Percentiles rank a stretch among this genome's conserved stretches.
Evolutionary conservation across 164 flowering plant species (phyloP).

Genomic region (Annona cherimola): DNA sequence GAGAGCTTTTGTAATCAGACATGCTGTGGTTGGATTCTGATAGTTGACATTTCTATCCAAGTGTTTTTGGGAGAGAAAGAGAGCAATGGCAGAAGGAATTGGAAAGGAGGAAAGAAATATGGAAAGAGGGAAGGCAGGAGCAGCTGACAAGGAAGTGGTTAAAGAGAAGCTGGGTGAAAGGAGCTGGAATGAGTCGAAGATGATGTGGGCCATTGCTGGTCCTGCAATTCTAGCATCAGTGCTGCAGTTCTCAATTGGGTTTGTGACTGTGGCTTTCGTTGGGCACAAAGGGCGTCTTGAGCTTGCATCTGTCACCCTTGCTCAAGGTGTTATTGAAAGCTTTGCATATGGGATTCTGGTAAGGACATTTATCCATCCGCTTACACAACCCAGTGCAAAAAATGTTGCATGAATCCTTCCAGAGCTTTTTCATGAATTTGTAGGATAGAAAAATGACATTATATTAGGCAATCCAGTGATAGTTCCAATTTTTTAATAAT

Average conservation of each 20-base stretch:
- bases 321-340: slow-evolving; percentile 39
- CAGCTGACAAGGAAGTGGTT: background rate
- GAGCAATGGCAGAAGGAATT: background rate
- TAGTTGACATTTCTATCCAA: too few species aligned
- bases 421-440: too few species aligned
- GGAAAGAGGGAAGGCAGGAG: background rate
- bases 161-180: slow-evolving; percentile 5
- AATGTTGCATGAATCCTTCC: too few species aligned
- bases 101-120: background rate
- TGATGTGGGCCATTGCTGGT: slow-evolving; percentile 43
- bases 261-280: slow-evolving; percentile 38
- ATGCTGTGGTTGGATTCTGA: too few species aligned
- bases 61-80: background rate
- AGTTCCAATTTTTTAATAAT: too few species aligned
- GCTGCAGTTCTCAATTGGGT: slow-evolving; percentile 32
- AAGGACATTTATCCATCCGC: background rate
- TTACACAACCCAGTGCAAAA: too few species aligned
- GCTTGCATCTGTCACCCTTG: slow-evolving; percentile 41
- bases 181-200: slow-evolving; percentile 40
- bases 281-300: slow-evolving; percentile 44
- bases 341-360: slow-evolving; percentile 46
- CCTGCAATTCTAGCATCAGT: slow-evolving; percentile 39
- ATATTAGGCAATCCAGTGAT: too few species aligned
- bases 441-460: too few species aligned
- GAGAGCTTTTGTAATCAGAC: too few species aligned